Evolutionary conservation across 2,329 filamentous ascomycete species (phyloP), one percentile per base, ranked within the genome.

Genomic region (Taxawa tesnikishii): DNA sequence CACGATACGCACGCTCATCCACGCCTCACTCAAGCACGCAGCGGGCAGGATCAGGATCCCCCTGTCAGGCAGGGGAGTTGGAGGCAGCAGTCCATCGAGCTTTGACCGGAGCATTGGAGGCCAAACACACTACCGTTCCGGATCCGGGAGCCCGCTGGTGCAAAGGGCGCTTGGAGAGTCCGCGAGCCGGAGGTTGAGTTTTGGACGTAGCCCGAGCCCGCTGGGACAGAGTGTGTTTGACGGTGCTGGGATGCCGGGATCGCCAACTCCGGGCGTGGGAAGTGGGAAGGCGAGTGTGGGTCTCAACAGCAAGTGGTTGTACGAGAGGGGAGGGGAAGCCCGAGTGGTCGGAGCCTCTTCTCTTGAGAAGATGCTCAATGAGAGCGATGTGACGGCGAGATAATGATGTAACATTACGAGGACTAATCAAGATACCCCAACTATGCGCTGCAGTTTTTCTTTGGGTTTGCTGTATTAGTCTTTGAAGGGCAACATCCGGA

Each of bases 221-320:
- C 13, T 37, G 28, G 29, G 39, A 13, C 28, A 32, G 14, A 31
- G 33, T n/a, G n/a, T n/a, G 15, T 16, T 28, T 14, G 33, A 31
- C 48, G 34, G 56, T 54, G 37, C 5, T 57, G 60, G 24, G 67
- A 62, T 35, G 1, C 74, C 79, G 2, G 66, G 70, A 10, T 78
- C 79, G 12, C 81, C 82, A 2, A 87, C 76, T 41, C 81, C 83
- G 1, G 60, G 60, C 5, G 59, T 65, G 5, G 67, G 70, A 23
- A 84, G 80, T 60, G 70, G 75, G 14, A 46, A 46, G 35, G 76
- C 78, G 26, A 85, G 74, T 43, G 74, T 92, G 32, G 75, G 76
- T 1, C 51, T 94, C 50, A 94, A 88, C 57, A 94, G 76, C 61
- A 93, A 90, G 60, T 96, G 88, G 88, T 58, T 94, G 38, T 96